A percentile compares a stretch with the other conserved stretches of the same genome.
Evolutionary conservation across 768 basidiomycete species (phyloP).

Genomic region (Russula olivacea): DNA sequence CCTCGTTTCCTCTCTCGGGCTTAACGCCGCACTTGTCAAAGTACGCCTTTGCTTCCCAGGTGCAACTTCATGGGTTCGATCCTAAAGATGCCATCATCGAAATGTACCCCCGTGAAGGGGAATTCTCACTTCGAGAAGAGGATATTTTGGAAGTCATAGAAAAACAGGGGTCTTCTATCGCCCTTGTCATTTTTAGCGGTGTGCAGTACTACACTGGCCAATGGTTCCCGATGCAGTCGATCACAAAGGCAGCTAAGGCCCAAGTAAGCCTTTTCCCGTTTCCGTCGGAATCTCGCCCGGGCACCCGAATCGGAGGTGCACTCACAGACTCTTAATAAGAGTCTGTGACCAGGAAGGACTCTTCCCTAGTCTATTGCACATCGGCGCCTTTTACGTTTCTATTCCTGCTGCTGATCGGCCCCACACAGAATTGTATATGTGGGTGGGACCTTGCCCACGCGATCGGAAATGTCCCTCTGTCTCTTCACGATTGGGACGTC

Average conservation of each 20-base stretch:
- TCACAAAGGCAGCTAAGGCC: slow-evolving; percentile 79
- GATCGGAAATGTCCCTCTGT: slow-evolving; percentile 84
- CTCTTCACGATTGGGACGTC: slow-evolving; percentile 87
- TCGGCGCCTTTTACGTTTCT: slow-evolving; percentile 14
- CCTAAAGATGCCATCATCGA: slow-evolving; percentile 70
- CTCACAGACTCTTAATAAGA: background rate
- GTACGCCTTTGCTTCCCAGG: slow-evolving; percentile 98
- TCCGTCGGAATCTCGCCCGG: background rate
- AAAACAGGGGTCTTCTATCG: slow-evolving; percentile 68
- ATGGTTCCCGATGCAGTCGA: slow-evolving; percentile 78
- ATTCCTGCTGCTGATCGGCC: slow-evolving; percentile 23
- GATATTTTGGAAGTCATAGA: slow-evolving; percentile 79
- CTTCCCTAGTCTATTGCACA: slow-evolving; percentile 20
- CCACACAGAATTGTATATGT: slow-evolving; percentile 75
- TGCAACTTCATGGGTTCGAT: slow-evolving; percentile 67
- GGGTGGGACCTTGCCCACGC: slow-evolving; percentile 98
- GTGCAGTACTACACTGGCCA: slow-evolving; percentile 98
- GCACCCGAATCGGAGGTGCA: slow-evolving; percentile 1
- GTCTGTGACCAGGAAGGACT: background rate
- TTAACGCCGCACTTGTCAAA: slow-evolving; percentile 31
- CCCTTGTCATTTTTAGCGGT: slow-evolving; percentile 88
- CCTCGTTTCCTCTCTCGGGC: background rate
- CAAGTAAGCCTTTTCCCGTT: slow-evolving; percentile 45
- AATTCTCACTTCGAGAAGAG: slow-evolving; percentile 78
- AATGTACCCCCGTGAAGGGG: slow-evolving; percentile 72